Percentiles rank a stretch among this genome's conserved stretches.
Conservation (phyloP, 164 flowering plant genomes). For the Stephania yunnanensis region DNA sequence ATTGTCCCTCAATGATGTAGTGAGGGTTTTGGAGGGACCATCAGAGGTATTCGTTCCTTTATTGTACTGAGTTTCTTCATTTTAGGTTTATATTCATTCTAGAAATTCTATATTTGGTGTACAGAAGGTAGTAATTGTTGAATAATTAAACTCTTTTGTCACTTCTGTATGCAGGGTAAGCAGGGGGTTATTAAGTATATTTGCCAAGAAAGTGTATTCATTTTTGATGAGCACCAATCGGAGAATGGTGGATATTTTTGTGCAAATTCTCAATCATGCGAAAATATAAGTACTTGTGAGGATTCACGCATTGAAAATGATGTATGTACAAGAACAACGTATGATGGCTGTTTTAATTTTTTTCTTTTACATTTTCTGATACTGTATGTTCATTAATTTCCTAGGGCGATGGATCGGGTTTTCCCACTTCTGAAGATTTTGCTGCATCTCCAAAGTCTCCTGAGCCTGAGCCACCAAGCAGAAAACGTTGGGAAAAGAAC, state of each 20-base stretch:
- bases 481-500: conserved; percentile 36
- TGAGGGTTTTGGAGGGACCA: conserved; percentile 73
- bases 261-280: conserved; percentile 56
- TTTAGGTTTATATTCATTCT: not conserved
- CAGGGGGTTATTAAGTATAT: conserved; percentile 74
- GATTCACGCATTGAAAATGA: conserved; percentile 34
- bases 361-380: not conserved
- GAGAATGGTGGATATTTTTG: conserved; percentile 78
- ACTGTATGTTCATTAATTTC: conserved; percentile 3
- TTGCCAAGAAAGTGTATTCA: conserved; percentile 57
- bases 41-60: conserved; percentile 42
- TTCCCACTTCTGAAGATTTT: conserved; percentile 47
- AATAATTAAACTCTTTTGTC: not conserved
- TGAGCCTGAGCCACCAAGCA: conserved; percentile 46
- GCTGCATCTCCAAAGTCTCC: conserved; percentile 58
- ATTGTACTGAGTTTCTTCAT: not conserved
- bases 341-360: conserved; percentile 1
- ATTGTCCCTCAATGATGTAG: conserved; percentile 52
- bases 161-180: conserved; percentile 49
- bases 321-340: conserved; percentile 11
- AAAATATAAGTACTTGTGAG: conserved; percentile 42
- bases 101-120: not conserved
- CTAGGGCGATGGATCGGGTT: conserved; percentile 47
- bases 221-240: conserved; percentile 53
- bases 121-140: not conserved